phyloP scores from a whole-genome alignment of 257 asterid species.

The Primulina huaijiensis region DNA sequence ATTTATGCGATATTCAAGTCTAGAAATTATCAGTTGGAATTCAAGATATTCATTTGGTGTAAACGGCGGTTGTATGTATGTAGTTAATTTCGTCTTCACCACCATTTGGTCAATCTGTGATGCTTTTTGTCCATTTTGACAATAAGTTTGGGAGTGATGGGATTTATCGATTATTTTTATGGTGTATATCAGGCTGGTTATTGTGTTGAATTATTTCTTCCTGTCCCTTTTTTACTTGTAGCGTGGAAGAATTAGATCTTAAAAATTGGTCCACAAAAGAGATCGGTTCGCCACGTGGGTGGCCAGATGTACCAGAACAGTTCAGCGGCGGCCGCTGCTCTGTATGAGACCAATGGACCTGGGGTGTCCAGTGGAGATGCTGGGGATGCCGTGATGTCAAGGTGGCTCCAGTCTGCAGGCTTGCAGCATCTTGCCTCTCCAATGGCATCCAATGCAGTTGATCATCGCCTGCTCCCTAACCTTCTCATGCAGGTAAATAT shows the following conservation, averaged over 20 bases:
- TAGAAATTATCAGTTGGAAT: conserved; percentile 12
- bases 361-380: conserved; percentile 80
- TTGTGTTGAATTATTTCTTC: neutral
- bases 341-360: conserved; percentile 75
- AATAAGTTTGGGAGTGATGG: conserved; percentile 3
- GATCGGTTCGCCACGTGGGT: conserved; percentile 98
- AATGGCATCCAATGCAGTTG: conserved; percentile 34
- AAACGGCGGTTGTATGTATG: conserved; percentile 32
- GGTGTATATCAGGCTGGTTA: conserved; percentile 9
- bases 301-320: conserved; percentile 99
- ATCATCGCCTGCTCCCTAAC: conserved; percentile 40
- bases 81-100: neutral
- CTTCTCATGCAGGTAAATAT: conserved; percentile 37
- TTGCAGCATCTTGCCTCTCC: conserved; percentile 61
- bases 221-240: conserved; percentile 22
- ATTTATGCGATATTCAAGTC: conserved; percentile 17
- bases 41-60: conserved; percentile 27
- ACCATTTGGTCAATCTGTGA: conserved; percentile 9
- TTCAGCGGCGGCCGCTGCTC: conserved; percentile 79
- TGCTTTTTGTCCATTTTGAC: neutral
- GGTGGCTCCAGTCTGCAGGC: conserved; percentile 67
- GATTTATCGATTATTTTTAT: conserved; percentile 1
- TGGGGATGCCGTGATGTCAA: conserved; percentile 94
- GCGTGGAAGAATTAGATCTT: conserved; percentile 59
- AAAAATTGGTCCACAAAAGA: conserved; percentile 96